Conservation (phyloP, 768 basidiomycete species). For the Auriscalpium orientale region DNA sequence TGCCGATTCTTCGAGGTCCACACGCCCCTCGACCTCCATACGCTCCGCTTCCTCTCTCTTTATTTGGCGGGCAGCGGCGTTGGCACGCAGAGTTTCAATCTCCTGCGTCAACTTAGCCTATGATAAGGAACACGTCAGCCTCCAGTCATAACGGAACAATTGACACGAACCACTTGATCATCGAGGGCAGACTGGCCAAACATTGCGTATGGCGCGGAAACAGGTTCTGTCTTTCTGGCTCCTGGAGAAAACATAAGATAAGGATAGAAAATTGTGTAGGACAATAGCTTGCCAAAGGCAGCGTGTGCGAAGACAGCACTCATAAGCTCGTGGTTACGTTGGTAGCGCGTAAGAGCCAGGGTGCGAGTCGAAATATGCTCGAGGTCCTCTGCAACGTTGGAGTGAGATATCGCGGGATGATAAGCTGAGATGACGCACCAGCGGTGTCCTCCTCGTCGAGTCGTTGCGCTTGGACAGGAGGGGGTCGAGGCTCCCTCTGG, state of each 20-base stretch:
- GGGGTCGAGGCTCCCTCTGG: slow-evolving; percentile 3
- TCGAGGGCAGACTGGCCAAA: slow-evolving; percentile 55
- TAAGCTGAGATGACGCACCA: background rate
- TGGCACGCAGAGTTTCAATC: slow-evolving; percentile 45
- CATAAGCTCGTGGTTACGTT: slow-evolving; percentile 80
- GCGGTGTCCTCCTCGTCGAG: slow-evolving; percentile 16
- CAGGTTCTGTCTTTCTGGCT: slow-evolving; percentile 34
- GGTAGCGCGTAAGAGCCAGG: slow-evolving; percentile 64
- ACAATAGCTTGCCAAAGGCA: slow-evolving; percentile 41
- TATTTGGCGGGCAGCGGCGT: slow-evolving; percentile 35
- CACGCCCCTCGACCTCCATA: background rate
- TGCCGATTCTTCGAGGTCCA: no score
- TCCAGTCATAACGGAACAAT: background rate
- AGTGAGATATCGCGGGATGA: background rate
- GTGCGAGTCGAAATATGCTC: slow-evolving; percentile 69
- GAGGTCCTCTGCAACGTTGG: slow-evolving; percentile 43
- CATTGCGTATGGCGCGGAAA: slow-evolving; percentile 45
- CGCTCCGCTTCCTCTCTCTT: slow-evolving; percentile 4
- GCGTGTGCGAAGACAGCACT: slow-evolving; percentile 73
- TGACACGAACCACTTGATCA: slow-evolving; percentile 41
- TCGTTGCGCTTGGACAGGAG: slow-evolving; percentile 1
- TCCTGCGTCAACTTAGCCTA: slow-evolving; percentile 55
- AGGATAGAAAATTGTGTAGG: background rate
- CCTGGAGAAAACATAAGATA: slow-evolving; percentile 24
- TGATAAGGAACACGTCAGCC: background rate